These are phyloP conservation scores for Dryas alaskensis DNA, from an alignment of 306 rosid genomes.

Conservation along the genomic window DNA sequence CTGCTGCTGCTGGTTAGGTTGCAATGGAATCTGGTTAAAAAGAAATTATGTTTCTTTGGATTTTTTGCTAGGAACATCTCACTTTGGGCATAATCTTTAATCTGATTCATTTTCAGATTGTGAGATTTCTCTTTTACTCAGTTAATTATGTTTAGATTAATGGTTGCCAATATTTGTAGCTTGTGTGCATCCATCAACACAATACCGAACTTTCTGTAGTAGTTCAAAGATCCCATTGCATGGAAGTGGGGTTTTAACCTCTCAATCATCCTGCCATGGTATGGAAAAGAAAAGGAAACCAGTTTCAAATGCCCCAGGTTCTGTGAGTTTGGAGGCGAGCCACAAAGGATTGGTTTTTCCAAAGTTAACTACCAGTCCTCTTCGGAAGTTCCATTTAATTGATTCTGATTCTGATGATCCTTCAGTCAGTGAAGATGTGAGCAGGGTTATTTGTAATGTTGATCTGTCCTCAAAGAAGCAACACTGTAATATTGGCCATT, in stretches of 20 bases:
- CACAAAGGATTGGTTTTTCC: conserved; percentile 44
- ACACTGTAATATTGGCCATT: conserved; percentile 8
- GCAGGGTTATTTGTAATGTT: conserved; percentile 17
- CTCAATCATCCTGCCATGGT: conserved; percentile 32
- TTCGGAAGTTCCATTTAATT: conserved; percentile 70
- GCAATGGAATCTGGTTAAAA: background rate
- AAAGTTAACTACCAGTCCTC: conserved; percentile 64
- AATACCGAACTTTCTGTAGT: conserved; percentile 49
- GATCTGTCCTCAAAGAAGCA: conserved; percentile 28
- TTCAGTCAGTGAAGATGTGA: conserved; percentile 27
- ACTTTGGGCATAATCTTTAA: background rate
- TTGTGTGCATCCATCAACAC: conserved; percentile 26
- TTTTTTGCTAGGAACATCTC: background rate
- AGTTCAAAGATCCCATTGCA: conserved; percentile 71
- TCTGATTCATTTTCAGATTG: background rate
- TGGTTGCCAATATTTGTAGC: conserved; percentile 22
- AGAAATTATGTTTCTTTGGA: background rate
- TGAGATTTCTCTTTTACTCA: background rate
- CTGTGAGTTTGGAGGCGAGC: conserved; percentile 35
- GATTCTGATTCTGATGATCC: conserved; percentile 76
- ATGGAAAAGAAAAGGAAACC: conserved; percentile 46
- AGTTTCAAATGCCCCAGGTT: conserved; percentile 36
- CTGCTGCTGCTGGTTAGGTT: background rate
- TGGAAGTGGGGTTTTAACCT: conserved; percentile 40
- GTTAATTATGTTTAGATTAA: background rate